Evolutionary conservation across 495 filamentous ascomycete species (phyloP).

Genomic region (Aspergillus mulundensis): DNA sequence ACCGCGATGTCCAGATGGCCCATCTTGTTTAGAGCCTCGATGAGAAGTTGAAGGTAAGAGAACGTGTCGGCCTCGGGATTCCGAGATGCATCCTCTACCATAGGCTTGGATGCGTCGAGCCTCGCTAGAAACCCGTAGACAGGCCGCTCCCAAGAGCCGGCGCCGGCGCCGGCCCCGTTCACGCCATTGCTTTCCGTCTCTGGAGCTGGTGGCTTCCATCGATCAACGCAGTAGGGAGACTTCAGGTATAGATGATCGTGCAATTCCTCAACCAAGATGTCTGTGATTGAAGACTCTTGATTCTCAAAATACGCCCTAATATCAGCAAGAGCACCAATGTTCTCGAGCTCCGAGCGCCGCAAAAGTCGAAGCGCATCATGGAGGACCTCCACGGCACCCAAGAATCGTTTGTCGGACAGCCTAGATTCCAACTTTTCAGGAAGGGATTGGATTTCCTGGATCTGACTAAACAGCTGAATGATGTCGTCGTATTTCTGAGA

Average conservation of each 20-base stretch:
- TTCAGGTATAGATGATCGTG: conserved; percentile 97
- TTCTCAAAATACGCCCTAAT: conserved; percentile 84
- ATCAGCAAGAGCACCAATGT: conserved; percentile 85
- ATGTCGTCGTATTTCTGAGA: conserved; percentile 92
- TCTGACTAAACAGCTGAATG: conserved; percentile 74
- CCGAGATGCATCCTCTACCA: conserved; percentile 81
- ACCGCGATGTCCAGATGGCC: conserved; percentile 80
- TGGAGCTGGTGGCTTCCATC: conserved; percentile 67
- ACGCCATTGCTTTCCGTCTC: conserved; percentile 55
- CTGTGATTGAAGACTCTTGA: conserved; percentile 86
- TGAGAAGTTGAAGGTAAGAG: conserved; percentile 80
- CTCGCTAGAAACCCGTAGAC: conserved; percentile 75
- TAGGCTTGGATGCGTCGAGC: conserved; percentile 66
- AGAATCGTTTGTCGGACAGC: conserved; percentile 93
- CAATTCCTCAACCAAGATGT: conserved; percentile 93
- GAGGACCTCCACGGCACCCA: conserved; percentile 87
- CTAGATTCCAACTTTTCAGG: conserved; percentile 88
- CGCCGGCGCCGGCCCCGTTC: conserved; percentile 35
- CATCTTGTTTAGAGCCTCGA: conserved; percentile 86
- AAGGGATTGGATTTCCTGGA: conserved; percentile 85
- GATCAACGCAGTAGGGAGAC: conserved; percentile 89
- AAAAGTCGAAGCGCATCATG: conserved; percentile 80
- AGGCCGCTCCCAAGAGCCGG: conserved; percentile 50
- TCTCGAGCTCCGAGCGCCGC: conserved; percentile 81
- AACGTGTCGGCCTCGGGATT: conserved; percentile 96